phyloP scores from a whole-genome alignment of 2,329 filamentous ascomycete species.

The Zopfia rhizophila region DNA sequence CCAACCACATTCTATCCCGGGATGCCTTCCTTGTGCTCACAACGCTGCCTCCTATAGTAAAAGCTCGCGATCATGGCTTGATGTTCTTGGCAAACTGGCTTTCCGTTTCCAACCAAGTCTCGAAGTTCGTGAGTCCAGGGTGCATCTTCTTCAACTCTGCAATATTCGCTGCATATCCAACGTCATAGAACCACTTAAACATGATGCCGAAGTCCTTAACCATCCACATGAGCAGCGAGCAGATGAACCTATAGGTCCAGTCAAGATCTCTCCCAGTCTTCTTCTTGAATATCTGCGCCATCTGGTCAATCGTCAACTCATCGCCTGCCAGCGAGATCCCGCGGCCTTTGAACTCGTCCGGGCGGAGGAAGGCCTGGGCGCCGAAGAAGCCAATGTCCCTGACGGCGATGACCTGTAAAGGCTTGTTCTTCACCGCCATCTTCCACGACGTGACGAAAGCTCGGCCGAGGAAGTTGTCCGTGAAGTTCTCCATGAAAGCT shows the following conservation, averaged over 20 bases:
- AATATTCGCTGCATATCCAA: constrained; percentile 58
- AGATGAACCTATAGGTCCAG: constrained; percentile 51
- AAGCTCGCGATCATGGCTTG: too few relatives aligned
- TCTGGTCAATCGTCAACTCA: constrained; percentile 56
- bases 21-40: too few relatives aligned
- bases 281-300: constrained; percentile 54
- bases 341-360: constrained; percentile 53
- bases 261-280: constrained; percentile 56
- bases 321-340: constrained; percentile 61
- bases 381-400: constrained; percentile 63
- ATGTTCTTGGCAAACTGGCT: too few relatives aligned
- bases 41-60: too few relatives aligned
- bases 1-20: too few relatives aligned
- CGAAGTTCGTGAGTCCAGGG: constrained; percentile 57
- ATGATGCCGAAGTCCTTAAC: constrained; percentile 53
- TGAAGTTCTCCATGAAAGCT: constrained; percentile 69
- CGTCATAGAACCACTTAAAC: constrained; percentile 59
- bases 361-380: constrained; percentile 57
- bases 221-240: constrained; percentile 40
- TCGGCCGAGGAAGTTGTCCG: constrained; percentile 56
- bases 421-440: constrained; percentile 41
- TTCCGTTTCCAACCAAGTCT: constrained; percentile 57
- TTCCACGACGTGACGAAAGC: constrained; percentile 54
- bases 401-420: constrained; percentile 47
- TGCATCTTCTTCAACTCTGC: constrained; percentile 50